These are phyloP conservation scores for Coniochaeta hoffmannii DNA, from an alignment of 2,329 filamentous ascomycete genomes.

Conservation along the genomic window DNA sequence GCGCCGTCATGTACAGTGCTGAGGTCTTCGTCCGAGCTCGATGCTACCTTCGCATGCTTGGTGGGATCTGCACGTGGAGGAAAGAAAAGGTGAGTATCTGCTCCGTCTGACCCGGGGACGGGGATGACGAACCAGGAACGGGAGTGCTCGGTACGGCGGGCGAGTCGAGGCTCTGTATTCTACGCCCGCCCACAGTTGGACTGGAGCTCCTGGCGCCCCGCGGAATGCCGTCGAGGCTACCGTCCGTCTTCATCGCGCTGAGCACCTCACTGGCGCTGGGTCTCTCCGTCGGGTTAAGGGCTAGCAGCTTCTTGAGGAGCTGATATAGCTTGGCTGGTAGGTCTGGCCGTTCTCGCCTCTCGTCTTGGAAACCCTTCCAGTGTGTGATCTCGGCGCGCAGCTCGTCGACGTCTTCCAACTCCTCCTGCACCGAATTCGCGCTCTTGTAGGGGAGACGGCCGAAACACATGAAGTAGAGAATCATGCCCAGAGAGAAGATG, in stretches of 20 bases:
- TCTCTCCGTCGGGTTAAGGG: constrained; percentile 66
- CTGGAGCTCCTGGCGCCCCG: constrained; percentile 23
- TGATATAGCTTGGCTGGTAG: constrained; percentile 80
- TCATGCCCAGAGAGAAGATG: constrained; percentile 98
- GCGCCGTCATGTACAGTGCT: constrained; percentile 13
- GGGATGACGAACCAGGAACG: constrained; percentile 29
- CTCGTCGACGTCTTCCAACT: constrained; percentile 82
- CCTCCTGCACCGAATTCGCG: constrained; percentile 80
- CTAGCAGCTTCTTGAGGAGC: constrained; percentile 73
- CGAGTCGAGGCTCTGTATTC: constrained; percentile 50
- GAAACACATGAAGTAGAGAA: constrained; percentile 97
- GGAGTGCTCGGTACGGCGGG: constrained; percentile 42
- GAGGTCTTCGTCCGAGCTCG: constrained; percentile 22
- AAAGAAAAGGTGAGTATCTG: constrained; percentile 6
- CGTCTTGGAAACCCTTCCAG: constrained; percentile 83
- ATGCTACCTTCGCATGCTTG: constrained; percentile 24
- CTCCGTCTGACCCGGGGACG: neutral
- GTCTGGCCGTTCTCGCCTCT: constrained; percentile 67
- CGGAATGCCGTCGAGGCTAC: constrained; percentile 33
- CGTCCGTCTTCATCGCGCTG: constrained; percentile 65
- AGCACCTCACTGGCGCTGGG: constrained; percentile 85
- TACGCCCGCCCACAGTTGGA: constrained; percentile 31
- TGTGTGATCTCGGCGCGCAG: constrained; percentile 77
- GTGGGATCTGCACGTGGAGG: constrained; percentile 18
- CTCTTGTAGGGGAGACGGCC: constrained; percentile 76